A percentile compares a stretch with the other conserved stretches of the same genome.
phyloP scores from a whole-genome alignment of 768 basidiomycete species.

The Lactarius sp. region DNA sequence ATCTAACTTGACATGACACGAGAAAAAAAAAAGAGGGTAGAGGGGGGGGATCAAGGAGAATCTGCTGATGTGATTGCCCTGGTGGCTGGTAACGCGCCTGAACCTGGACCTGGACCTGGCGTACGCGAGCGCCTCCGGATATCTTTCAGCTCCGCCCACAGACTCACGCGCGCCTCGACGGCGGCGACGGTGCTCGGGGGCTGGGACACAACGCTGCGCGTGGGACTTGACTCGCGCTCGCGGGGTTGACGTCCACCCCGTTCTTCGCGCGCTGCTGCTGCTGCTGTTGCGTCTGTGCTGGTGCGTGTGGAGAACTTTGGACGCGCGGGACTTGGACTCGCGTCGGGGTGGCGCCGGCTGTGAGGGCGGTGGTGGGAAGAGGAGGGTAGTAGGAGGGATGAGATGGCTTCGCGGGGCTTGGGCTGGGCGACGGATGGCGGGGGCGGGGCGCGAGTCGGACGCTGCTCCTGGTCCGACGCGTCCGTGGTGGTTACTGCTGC shows the following conservation, averaged over 20 bases:
- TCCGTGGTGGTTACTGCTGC: background rate
- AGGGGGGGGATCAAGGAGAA: background rate
- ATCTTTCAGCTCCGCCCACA: constrained; percentile 25
- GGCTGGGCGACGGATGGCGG: constrained; percentile 24
- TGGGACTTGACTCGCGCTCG: constrained; percentile 37
- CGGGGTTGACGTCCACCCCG: constrained; percentile 26
- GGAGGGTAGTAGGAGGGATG: constrained; percentile 3
- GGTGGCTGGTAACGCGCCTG: background rate
- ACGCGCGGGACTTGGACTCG: constrained; percentile 31
- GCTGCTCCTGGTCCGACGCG: background rate
- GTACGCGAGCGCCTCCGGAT: constrained; percentile 21
- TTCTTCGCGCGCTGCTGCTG: constrained; percentile 15
- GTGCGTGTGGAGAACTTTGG: constrained; percentile 30
- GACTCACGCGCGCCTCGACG: constrained; percentile 15
- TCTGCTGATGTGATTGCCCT: background rate
- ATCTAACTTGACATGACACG: too few relatives aligned
- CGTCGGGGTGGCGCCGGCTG: background rate
- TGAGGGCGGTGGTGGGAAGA: background rate
- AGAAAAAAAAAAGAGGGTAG: too few relatives aligned
- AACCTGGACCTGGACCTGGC: background rate
- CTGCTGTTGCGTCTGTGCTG: constrained; percentile 28
- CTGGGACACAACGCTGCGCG: constrained; percentile 29
- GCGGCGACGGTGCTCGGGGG: constrained; percentile 5
- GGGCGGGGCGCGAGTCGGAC: constrained; percentile 29
- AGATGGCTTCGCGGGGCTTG: constrained; percentile 15